A percentile compares a stretch with the other conserved stretches of the same genome.
Evolutionary conservation across 306 rosid genomes (phyloP).

Genomic region (Quercus ilex): DNA sequence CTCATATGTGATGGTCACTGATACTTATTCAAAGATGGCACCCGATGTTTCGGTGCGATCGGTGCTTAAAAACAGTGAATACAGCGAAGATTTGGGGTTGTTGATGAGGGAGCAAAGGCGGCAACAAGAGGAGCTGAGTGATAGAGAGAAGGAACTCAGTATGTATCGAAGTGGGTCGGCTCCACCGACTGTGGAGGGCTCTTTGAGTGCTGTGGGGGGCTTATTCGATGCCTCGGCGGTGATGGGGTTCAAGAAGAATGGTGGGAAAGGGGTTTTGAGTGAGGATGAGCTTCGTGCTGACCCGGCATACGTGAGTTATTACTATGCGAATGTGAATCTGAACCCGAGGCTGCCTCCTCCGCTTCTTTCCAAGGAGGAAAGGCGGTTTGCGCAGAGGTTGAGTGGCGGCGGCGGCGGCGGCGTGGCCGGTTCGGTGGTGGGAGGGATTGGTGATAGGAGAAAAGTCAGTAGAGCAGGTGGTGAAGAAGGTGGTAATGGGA

Average conservation of each 20-base stretch:
- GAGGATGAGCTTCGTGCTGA: slow-evolving; percentile 94
- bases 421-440: slow-evolving; percentile 41
- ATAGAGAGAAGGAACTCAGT: slow-evolving; percentile 61
- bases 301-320: slow-evolving; percentile 72
- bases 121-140: slow-evolving; percentile 49
- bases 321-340: slow-evolving; percentile 78
- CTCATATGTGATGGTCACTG: slow-evolving; percentile 53
- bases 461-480: slow-evolving; percentile 50
- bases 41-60: slow-evolving; percentile 78
- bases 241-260: slow-evolving; percentile 27
- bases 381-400: slow-evolving; percentile 75
- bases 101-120: slow-evolving; percentile 53
- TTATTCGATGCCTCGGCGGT: slow-evolving; percentile 37
- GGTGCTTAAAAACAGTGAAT: slow-evolving; percentile 46
- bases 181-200: slow-evolving; percentile 89
- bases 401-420: slow-evolving; percentile 50
- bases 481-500: slow-evolving; percentile 28
- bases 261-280: slow-evolving; percentile 52
- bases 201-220: slow-evolving; percentile 63
- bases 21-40: slow-evolving; percentile 59
- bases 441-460: slow-evolving; percentile 91
- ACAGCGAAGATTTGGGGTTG: slow-evolving; percentile 57
- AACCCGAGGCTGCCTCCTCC: slow-evolving; percentile 90
- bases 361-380: slow-evolving; percentile 81
- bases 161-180: slow-evolving; percentile 88